Base-by-base conservation (phyloP, 768 basidiomycete genomes). In the Aureoboletus auriporus region DNA sequence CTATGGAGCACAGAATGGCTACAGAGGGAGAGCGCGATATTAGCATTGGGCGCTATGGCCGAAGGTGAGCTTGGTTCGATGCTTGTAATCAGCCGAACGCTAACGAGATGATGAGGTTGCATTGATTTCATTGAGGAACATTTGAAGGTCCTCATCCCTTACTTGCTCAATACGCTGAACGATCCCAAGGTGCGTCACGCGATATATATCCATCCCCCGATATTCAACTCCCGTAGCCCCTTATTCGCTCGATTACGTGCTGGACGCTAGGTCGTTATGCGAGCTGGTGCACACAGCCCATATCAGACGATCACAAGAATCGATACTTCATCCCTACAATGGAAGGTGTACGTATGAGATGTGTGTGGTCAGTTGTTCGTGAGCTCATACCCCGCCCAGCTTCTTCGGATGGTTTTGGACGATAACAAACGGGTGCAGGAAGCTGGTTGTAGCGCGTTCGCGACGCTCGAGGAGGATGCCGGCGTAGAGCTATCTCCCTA, bases 231-330 rank as follows among this genome's bases (percentile, higher is more conserved):
- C 34, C 44, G 26, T 65, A 95, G 91, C 95, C 96, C 16, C 86
- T 98, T 35, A 91, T 99, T 8, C 86, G 96, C 49, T 97, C 96
- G 3, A 99, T 99, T 61, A 93, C 94, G 13, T 99, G 96, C 67
- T 99, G 96, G 96, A 97, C 95, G 0, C 77, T 99, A n/a, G 95
- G 96, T 13, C 86, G 96, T 43, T 99, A 99, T 69, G 92, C 95
- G 29, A 92, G 89, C 62, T 99, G 96, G 96, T 92, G 89, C 58
- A 91, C 89, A n/a, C 84, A 87, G 63, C 78, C 82, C 26, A 74
- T 78, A 51, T 86, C 86, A 4, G 86, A 90, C 47, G 92, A 93
- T 44, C 93, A 95, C 73, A 90, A 89, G 69, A 84, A 77, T 46
- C 77, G 75, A 47, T 98, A 86, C 71, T 99, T 99, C 65, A 85